Evolutionary conservation across 1,284 basidiomycete species (phyloP), one percentile per base, ranked within the genome.

Genomic region (Ceratobasidium papillatum): DNA sequence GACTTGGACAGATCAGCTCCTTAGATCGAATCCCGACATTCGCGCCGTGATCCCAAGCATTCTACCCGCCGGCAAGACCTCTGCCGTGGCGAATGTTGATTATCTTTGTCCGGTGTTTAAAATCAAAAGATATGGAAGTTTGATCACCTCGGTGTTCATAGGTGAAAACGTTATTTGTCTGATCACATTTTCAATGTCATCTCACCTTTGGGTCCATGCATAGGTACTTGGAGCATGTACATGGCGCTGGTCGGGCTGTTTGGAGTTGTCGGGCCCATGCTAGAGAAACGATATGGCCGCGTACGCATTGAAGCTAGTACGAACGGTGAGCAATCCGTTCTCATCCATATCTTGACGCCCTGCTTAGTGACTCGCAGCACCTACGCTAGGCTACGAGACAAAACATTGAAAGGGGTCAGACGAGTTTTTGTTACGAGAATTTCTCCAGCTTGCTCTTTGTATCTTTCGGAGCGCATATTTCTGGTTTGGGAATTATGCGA

Each of bases 201-300:
- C 38, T 17, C 32, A 47, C 19, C 3, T 19, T 47, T 14, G 14
- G 7, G 5, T 14, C 38, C 7, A 41, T 25, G 9, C 22, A 17
- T 22, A 63, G 61, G 61, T 30, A 63, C 61, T 11, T 63, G 61
- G 61, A 63, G 61, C 22, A 63, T 63, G 61, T 63, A 63, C 25
- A 63, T 45, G 61, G 61, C 61, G n/a, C 41, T 63, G 12, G 19
- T 63, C 19, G 61, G 61, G 8, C 3, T 63, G 22, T 63, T 63
- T 22, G 25, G 22, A 19, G 7, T 63, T 45, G 22, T 63, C 25
- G 61, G 61, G 22, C 61, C 61, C 2, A 63, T 45, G 14, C 41
- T 63, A 11, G 61, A 63, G 61, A 22, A 47, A 30, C 61, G 61
- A 3, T 45, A 45, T n/a, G 61, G 61, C 7, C 36, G 61, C 4